Evolutionary conservation across 1,284 basidiomycete genomes (phyloP).

Genomic region (Filobasidium uniguttulatum): DNA sequence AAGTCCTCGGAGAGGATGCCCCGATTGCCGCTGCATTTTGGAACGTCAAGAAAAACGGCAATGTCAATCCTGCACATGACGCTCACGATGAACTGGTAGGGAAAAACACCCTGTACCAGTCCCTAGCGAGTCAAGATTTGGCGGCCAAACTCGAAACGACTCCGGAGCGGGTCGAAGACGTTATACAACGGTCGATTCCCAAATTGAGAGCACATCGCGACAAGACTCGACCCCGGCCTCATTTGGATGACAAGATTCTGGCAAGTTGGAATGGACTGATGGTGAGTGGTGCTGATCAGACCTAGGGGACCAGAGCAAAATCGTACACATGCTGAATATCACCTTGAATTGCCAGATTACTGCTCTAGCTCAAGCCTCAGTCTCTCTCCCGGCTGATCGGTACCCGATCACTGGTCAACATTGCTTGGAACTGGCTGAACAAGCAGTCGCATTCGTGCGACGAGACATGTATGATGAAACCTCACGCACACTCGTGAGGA

Average conservation of each 20-base stretch:
- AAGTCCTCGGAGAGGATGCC: conserved; percentile 29
- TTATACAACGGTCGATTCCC: conserved; percentile 19
- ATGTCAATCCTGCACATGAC: conserved; percentile 39
- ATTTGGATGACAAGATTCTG: conserved; percentile 42
- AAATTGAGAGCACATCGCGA: conserved; percentile 34
- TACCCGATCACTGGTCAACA: conserved; percentile 17
- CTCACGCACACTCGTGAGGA: conserved; percentile 19
- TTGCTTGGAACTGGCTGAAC: conserved; percentile 17
- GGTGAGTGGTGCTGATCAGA: conserved; percentile 21
- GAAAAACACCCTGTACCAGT: conserved; percentile 28
- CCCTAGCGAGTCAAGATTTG: conserved; percentile 13
- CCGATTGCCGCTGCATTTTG: conserved; percentile 33
- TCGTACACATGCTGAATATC: conserved; percentile 9
- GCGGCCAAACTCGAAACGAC: conserved; percentile 19
- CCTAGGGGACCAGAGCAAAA: neutral
- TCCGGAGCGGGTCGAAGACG: conserved; percentile 21
- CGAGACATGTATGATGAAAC: conserved; percentile 20
- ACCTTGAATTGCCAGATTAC: conserved; percentile 17
- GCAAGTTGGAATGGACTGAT: conserved; percentile 42
- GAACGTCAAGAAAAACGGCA: conserved; percentile 35
- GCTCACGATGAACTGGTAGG: conserved; percentile 37
- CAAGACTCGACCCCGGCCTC: conserved; percentile 36
- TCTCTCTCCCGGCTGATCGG: conserved; percentile 11
- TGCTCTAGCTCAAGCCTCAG: conserved; percentile 20
- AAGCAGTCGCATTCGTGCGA: conserved; percentile 21